Evolutionary conservation across 108 stramenopile genomes (phyloP), one percentile per base, ranked within the genome.

Genomic region (Nitzschia palea): DNA sequence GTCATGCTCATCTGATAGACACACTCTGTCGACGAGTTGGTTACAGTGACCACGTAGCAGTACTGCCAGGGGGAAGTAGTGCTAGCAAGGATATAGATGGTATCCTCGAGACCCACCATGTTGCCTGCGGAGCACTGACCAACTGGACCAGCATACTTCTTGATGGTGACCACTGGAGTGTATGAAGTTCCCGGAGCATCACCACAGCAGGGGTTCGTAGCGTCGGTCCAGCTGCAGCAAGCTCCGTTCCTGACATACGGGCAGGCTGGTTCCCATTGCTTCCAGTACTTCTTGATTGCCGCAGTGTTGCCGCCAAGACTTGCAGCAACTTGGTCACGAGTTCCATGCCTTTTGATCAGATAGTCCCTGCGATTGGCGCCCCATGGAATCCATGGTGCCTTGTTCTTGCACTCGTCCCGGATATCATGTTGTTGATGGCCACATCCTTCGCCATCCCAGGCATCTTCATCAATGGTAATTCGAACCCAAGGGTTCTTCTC

Each of bases 401-500:
- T 48, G 47, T 48, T 48, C n/a, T 48, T 48, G 47, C 47, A 48
- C 47, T 48, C 47, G 8, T 48, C 47, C 5, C 15, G 8, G 4
- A 48, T 20, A 48, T 48, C n/a, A 20, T 48, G 47, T 20, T 48
- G 47, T 18, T 20, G 9, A 20, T 48, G 47, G 18, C 47, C 47
- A 20, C 47, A 48, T 20, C 47, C 47, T 48, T 48, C 15, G 4
- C 47, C 47, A 20, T 48, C 47, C 47, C 47, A 48, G 18, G 47
- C 47, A 20, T 48, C 47, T 48, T 48, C 47, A 48, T 48, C 47
- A 18, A 48, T 48, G 4, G 47, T 48, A 20, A 48, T 48, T 10
- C 47, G 47, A 20, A 48, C 47, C 47, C 47, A 48, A 4, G 47
- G 47, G n/a, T 48, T 48, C 47, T 48, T 48, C 18, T 12, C 47